Evolutionary conservation across 306 rosid genomes (phyloP).

Genomic region (Quercus wislizeni): DNA sequence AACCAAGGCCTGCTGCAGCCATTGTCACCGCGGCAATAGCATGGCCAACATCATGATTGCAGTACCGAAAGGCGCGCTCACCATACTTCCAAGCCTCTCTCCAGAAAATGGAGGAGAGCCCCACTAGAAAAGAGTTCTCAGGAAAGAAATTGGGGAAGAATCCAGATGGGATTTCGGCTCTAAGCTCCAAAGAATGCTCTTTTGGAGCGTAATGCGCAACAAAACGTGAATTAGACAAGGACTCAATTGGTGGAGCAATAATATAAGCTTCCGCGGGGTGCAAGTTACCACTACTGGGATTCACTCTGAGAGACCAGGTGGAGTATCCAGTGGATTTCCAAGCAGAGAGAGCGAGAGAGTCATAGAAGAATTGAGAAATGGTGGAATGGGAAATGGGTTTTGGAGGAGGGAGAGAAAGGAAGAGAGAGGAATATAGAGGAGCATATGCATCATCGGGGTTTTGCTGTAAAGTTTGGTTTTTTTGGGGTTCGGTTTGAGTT

Average conservation of each 20-base stretch:
- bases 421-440: slow-evolving; percentile 63
- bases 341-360: slow-evolving; percentile 85
- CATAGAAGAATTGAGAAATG: slow-evolving; percentile 68
- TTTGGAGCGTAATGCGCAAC: slow-evolving; percentile 93
- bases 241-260: slow-evolving; percentile 49
- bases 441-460: slow-evolving; percentile 7
- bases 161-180: slow-evolving; percentile 60
- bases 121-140: slow-evolving; percentile 53
- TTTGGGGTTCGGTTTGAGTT: background rate
- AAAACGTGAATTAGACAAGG: slow-evolving; percentile 48
- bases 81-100: slow-evolving; percentile 98
- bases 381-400: slow-evolving; percentile 66
- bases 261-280: slow-evolving; percentile 91
- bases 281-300: slow-evolving; percentile 88
- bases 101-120: slow-evolving; percentile 88
- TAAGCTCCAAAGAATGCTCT: slow-evolving; percentile 79
- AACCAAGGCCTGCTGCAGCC: slow-evolving; percentile 81
- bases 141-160: slow-evolving; percentile 54
- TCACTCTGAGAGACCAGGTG: slow-evolving; percentile 90
- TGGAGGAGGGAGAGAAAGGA: slow-evolving; percentile 61
- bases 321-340: slow-evolving; percentile 71
- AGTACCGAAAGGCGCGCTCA: slow-evolving; percentile 87
- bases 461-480: background rate
- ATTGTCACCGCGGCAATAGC: slow-evolving; percentile 83
- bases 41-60: slow-evolving; percentile 90